Percentiles rank a stretch among this genome's conserved stretches.
These are phyloP conservation scores for Paraphaeosphaeria minitans DNA, from an alignment of 2,329 filamentous ascomycete genomes.

Conservation along the genomic window DNA sequence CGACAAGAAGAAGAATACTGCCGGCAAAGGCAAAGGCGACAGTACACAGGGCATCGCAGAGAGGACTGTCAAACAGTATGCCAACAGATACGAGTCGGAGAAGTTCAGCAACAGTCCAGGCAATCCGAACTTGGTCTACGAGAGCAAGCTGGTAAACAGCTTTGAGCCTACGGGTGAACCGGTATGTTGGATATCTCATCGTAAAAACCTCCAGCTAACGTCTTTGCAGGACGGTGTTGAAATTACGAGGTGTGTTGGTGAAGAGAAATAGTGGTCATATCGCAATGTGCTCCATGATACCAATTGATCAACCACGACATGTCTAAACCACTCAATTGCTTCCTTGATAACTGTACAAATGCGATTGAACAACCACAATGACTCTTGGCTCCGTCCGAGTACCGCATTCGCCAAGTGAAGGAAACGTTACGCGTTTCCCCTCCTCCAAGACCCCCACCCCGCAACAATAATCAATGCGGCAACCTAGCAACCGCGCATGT, in stretches of 20 bases:
- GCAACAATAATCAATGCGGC: neutral
- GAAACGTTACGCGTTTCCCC: neutral
- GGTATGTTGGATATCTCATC: slow-evolving; percentile 51
- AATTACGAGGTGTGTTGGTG: slow-evolving; percentile 61
- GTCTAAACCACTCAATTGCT: neutral
- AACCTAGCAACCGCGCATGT: neutral
- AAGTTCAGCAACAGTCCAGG: slow-evolving; percentile 54
- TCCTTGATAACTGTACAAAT: neutral
- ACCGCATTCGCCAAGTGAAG: neutral
- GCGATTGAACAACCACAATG: neutral
- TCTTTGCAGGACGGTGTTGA: slow-evolving; percentile 66
- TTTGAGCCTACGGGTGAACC: slow-evolving; percentile 71
- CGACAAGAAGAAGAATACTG: slow-evolving; percentile 60
- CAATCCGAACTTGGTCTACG: slow-evolving; percentile 69
- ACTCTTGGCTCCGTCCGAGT: neutral
- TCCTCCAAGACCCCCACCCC: neutral
- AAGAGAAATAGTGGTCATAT: slow-evolving; percentile 14
- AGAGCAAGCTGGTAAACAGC: slow-evolving; percentile 67
- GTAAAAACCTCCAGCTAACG: slow-evolving; percentile 17
- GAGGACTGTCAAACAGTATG: slow-evolving; percentile 55
- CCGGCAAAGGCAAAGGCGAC: slow-evolving; percentile 37
- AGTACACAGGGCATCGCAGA: slow-evolving; percentile 51
- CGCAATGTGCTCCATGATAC: neutral
- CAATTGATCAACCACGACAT: neutral
- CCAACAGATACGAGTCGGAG: slow-evolving; percentile 53